Base-by-base conservation (phyloP, 768 basidiomycete species). In the Termitomyces heimii region DNA sequence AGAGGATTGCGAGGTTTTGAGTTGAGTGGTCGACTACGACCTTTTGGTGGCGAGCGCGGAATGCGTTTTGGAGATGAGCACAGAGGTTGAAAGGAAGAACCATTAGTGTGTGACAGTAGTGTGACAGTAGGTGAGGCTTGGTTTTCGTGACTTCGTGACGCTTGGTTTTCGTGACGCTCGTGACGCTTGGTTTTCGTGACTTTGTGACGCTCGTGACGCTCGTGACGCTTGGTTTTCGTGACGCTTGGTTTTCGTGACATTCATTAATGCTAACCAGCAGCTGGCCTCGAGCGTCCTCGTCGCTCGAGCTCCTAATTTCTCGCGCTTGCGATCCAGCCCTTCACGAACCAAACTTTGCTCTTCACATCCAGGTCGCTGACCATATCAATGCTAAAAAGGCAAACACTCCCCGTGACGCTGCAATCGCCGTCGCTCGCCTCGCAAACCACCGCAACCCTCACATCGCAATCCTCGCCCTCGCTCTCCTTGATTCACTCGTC, bases 401-500 rank as follows among this genome's bases (percentile, higher is more conserved):
- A 0, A 98, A 99, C 75, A 92, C 82, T 59, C 91, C 97, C 6
- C 84, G 97, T 56, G 97, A 99, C 67, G 93, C 92, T 5, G 85
- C 89, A 31, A 92, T 96, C 83, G 77, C 83, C 54, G 78, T 92
- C 39, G 91, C 92, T 14, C 81, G 86, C 20, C 79, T 92, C 45
- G 86, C 92, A 56, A 98, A 98, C 71, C 89, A 94, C 68, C 86
- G 94, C 56, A 95, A 96, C 65, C 92, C 92, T 0, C 95, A 97
- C 68, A 81, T 96, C 63, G 85, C 92, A 22, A 81, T 95, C 61
- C 85, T 98, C 31, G 85, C 93, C 3, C 82, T 98, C 12, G 76
- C 88, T 5, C 82, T 96, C 4, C 85, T 98, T 61, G 90, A 94
- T 70, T 94, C 91, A 14, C 86, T 99, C 50, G 89, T 98, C 45